A percentile compares a stretch with the other conserved stretches of the same genome.
Conservation (phyloP, 345 rosid species). For the Combretum micranthum region DNA sequence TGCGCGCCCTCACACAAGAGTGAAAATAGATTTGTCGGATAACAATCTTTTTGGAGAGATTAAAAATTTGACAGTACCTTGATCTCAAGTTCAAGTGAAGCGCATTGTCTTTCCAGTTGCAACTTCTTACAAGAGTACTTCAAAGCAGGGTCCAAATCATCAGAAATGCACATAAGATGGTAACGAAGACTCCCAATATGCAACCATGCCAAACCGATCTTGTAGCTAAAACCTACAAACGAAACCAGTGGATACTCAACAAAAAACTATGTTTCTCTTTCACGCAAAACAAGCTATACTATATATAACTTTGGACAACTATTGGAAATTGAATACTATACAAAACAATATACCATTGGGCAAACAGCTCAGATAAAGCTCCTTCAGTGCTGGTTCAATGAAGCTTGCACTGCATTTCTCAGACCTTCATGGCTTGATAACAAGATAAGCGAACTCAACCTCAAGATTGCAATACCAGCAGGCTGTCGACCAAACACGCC, state of each 20-base stretch:
- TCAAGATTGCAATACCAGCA: conserved; percentile 21
- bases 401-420: conserved; percentile 33
- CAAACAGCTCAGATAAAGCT: conserved; percentile 43
- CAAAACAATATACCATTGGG: conserved; percentile 32
- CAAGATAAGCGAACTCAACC: conserved; percentile 40
- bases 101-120: conserved; percentile 45
- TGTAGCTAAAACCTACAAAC: conserved; percentile 36
- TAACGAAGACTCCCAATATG: conserved; percentile 69
- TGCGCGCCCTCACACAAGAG: no score
- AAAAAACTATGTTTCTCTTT: no score
- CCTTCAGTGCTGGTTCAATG: conserved; percentile 51
- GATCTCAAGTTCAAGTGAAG: conserved; percentile 57
- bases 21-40: background rate
- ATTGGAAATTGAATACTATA: background rate
- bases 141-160: conserved; percentile 73
- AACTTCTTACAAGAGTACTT: conserved; percentile 59
- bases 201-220: conserved; percentile 67
- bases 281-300: background rate
- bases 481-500: conserved; percentile 10
- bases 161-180: conserved; percentile 54
- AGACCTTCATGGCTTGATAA: conserved; percentile 58
- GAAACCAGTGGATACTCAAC: background rate
- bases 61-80: conserved; percentile 36
- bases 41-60: background rate
- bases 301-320: background rate